Evolutionary conservation across 805 yeast genomes (phyloP), one percentile per base, ranked within the genome.

Genomic region (Suhomyces vadensis): DNA sequence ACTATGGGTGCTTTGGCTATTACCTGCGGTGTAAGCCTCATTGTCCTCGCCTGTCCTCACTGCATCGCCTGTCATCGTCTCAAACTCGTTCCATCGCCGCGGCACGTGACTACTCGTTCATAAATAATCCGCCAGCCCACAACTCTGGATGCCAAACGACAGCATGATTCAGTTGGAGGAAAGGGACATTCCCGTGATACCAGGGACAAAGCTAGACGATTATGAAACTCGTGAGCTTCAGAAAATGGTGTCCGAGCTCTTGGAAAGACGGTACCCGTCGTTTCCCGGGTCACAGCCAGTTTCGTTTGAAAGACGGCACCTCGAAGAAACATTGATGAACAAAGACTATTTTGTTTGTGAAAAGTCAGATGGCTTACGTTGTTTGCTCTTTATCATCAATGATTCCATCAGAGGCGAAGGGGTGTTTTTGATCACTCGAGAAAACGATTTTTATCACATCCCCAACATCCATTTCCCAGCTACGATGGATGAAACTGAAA

Each of bases 261-360:
- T 54, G 71, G 79, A 53, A 69, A 82, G 52, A 33, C 66, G 69
- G 45, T 74, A 81, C 24, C 74, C 77, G 31, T 71, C 76, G 13
- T 91, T 91, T 55, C 95, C 96, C 2, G 97, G 99, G 0, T 83
- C 97, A 1, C 99, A 95, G 65, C 99, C 99, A 0, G 87, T 92
- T 2, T 87, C 96, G 20, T 91, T 94, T 60, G 83, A 87, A 35
- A 74, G 88, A 43, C 69, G 75, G 25, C 97, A 92, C 65, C 71
- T 94, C 19, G 61, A 62, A 61, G 79, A 80, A 37, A 79, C 82
- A 25, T 68, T 94, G 38, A 60, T 76, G 58, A 66, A 74, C 3
- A 82, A 83, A 46, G 98, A 95, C 57, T 94, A 91, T 60, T 83
- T 82, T 53, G 99, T 94, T 0, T 95, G 99, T 68, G 99, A 94